Percentiles rank a stretch among this genome's conserved stretches.
Evolutionary conservation across 345 rosid species (phyloP).

Genomic region (Moricandia arvensis): DNA sequence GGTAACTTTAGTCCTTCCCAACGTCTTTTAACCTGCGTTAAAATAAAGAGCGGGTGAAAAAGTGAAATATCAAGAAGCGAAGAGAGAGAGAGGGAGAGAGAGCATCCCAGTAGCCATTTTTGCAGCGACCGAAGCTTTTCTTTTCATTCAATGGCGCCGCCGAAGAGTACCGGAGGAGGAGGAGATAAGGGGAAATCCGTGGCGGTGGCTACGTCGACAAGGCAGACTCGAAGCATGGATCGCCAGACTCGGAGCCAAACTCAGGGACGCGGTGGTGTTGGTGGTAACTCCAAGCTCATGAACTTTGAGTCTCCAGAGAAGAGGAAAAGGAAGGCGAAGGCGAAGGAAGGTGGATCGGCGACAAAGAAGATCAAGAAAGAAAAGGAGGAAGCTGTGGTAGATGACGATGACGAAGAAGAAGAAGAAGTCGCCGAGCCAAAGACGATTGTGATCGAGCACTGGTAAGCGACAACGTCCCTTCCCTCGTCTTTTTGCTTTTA

Average conservation of each 20-base stretch:
- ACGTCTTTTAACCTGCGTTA: not conserved
- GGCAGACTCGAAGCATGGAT: constrained; percentile 24
- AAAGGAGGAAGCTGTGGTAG: not conserved
- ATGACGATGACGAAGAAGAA: not conserved
- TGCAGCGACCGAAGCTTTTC: not conserved
- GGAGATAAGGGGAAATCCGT: constrained; percentile 13
- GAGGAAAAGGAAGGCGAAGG: constrained; percentile 8
- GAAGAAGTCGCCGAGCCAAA: constrained; percentile 28
- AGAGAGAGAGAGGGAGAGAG: not conserved
- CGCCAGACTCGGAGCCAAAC: constrained; percentile 17
- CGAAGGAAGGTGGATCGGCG: not conserved
- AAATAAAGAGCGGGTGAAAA: not conserved
- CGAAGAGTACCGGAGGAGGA: constrained; percentile 1
- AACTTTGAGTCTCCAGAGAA: constrained; percentile 1
- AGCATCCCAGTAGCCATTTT: not conserved
- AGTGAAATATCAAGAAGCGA: not conserved
- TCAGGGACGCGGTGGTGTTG: not conserved
- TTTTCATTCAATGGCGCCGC: constrained; percentile 22
- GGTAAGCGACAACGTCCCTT: constrained; percentile 37
- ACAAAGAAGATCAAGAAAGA: constrained; percentile 12
- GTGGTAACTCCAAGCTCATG: constrained; percentile 9
- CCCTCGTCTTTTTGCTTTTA: not conserved
- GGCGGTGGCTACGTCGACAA: not conserved
- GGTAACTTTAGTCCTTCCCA: not conserved
- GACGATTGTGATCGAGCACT: constrained; percentile 67